These are phyloP conservation scores for Massarina eburnea DNA, from an alignment of 2,329 filamentous ascomycete genomes.

Conservation along the genomic window DNA sequence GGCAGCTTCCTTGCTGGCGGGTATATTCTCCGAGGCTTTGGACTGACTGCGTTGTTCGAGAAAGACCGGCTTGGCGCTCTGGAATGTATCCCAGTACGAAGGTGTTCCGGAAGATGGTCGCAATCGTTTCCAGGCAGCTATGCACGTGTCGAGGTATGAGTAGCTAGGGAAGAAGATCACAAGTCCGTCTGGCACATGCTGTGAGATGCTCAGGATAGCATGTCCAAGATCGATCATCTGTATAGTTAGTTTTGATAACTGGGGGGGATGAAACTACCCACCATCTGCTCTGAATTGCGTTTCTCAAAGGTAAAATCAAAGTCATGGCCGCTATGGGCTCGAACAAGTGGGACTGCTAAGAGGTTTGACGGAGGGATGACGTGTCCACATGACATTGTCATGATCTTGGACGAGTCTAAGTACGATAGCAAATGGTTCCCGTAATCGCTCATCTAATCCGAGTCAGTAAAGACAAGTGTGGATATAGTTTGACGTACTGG, in stretches of 20 bases:
- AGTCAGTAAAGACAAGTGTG: slow-evolving; percentile 5
- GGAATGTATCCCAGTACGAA: slow-evolving; percentile 58
- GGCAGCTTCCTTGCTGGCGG: slow-evolving; percentile 50
- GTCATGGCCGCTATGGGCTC: slow-evolving; percentile 50
- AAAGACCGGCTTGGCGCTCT: slow-evolving; percentile 57
- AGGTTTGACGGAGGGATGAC: slow-evolving; percentile 85
- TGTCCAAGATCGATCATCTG: slow-evolving; percentile 71
- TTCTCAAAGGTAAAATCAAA: slow-evolving; percentile 90
- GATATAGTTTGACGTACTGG: slow-evolving; percentile 55
- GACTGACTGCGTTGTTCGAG: slow-evolving; percentile 37
- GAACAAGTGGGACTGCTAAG: slow-evolving; percentile 70
- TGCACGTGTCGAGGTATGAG: slow-evolving; percentile 77
- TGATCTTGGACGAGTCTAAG: slow-evolving; percentile 63
- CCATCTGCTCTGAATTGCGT: slow-evolving; percentile 67
- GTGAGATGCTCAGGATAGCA: slow-evolving; percentile 70
- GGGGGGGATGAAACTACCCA: slow-evolving; percentile 25
- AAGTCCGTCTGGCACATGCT: slow-evolving; percentile 79
- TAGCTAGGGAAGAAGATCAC: slow-evolving; percentile 98
- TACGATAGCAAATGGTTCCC: slow-evolving; percentile 82
- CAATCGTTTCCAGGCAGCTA: slow-evolving; percentile 44
- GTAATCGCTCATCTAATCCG: slow-evolving; percentile 75
- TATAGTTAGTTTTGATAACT: slow-evolving; percentile 4
- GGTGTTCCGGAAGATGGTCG: slow-evolving; percentile 5
- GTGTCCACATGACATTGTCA: slow-evolving; percentile 88
- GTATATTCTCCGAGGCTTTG: slow-evolving; percentile 58